These are phyloP conservation scores for Kingdonia uniflora DNA, from an alignment of 164 flowering plant genomes.

Conservation along the genomic window DNA sequence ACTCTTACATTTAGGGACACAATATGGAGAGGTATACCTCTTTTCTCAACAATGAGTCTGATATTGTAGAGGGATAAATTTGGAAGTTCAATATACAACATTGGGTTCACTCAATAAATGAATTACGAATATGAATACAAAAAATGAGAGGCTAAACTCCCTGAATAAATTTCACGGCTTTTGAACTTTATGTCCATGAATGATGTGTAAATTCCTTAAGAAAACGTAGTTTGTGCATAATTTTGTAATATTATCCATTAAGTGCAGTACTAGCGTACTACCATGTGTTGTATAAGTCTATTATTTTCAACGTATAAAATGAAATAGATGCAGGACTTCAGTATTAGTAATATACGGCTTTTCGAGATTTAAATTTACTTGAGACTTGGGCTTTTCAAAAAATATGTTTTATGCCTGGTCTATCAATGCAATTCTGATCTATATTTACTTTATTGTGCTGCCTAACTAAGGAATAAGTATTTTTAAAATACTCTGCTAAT, in stretches of 20 bases:
- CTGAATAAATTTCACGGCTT: too few species aligned
- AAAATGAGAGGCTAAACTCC: too few species aligned
- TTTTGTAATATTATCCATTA: too few species aligned
- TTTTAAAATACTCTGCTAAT: not conserved
- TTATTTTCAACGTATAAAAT: too few species aligned
- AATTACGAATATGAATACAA: too few species aligned
- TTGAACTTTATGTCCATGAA: not conserved
- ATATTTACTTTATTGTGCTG: not conserved
- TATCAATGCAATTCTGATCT: not conserved
- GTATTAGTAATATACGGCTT: not conserved
- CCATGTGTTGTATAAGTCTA: too few species aligned
- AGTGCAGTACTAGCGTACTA: too few species aligned
- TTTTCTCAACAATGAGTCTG: not conserved
- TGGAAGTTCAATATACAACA: not conserved
- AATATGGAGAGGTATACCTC: constrained; percentile 54
- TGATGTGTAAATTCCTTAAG: not conserved
- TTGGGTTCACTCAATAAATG: not conserved
- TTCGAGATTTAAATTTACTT: not conserved
- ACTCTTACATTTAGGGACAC: constrained; percentile 34
- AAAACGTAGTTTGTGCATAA: too few species aligned
- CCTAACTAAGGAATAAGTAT: not conserved
- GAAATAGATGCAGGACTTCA: not conserved
- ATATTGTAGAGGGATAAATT: not conserved
- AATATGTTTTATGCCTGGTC: not conserved
- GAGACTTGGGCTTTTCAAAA: not conserved